Evolutionary conservation across 495 filamentous ascomycete genomes (phyloP).

Genomic region (Xylaria longipes): DNA sequence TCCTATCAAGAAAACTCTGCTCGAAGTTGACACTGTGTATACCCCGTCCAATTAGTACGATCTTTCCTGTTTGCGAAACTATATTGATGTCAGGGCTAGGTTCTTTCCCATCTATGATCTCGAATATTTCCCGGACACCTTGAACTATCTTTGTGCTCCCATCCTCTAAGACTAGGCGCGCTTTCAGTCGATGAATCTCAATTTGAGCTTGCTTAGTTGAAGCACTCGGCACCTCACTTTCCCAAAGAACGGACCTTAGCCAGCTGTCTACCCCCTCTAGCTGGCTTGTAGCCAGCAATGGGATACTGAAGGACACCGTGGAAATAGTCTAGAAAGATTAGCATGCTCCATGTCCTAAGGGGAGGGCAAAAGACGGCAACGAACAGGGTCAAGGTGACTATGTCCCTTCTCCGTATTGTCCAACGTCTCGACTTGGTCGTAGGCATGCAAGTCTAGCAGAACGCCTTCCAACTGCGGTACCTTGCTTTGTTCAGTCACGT

Average conservation of each 20-base stretch:
- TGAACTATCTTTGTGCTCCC: conserved; percentile 79
- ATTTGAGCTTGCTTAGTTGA: conserved; percentile 39
- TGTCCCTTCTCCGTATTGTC: conserved; percentile 72
- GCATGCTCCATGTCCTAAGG: conserved; percentile 14
- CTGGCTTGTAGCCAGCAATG: conserved; percentile 58
- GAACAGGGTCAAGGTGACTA: conserved; percentile 79
- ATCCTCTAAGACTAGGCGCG: conserved; percentile 66
- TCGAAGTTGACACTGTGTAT: conserved; percentile 58
- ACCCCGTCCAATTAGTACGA: conserved; percentile 80
- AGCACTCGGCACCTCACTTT: conserved; percentile 64
- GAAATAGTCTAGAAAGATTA: conserved; percentile 74
- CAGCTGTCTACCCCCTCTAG: conserved; percentile 74
- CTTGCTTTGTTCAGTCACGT: conserved; percentile 77
- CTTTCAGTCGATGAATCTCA: conserved; percentile 90
- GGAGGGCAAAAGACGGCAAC: neutral
- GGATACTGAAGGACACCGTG: conserved; percentile 74
- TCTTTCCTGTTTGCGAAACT: conserved; percentile 62
- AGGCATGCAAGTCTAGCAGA: conserved; percentile 89
- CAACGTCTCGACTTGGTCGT: conserved; percentile 76
- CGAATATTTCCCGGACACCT: conserved; percentile 91
- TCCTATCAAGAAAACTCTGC: conserved; percentile 41
- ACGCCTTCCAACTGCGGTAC: conserved; percentile 84
- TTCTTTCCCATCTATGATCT: conserved; percentile 72
- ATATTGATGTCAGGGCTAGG: conserved; percentile 26
- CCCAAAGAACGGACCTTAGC: conserved; percentile 87